A percentile compares a stretch with the other conserved stretches of the same genome.
phyloP scores from a whole-genome alignment of 164 flowering plant species.

The Macadamia tetraphylla region DNA sequence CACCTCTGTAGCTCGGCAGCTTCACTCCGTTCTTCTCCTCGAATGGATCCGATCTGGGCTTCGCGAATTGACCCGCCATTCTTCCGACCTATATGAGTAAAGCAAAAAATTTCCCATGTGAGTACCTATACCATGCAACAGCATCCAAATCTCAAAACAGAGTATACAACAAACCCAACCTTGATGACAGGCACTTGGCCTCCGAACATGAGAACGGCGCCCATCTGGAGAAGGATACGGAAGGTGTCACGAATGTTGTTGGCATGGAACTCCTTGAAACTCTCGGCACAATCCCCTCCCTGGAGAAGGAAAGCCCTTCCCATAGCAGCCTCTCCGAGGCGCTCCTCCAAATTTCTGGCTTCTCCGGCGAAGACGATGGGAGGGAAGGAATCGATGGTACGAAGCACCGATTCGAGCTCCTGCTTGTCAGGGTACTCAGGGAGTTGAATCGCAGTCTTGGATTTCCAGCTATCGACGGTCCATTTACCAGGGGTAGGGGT shows the following conservation, averaged over 20 bases:
- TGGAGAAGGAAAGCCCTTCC: conserved; percentile 1
- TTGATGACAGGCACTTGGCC: not conserved
- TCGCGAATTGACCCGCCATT: conserved; percentile 1
- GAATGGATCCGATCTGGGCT: conserved; percentile 2
- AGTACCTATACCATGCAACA: too few species aligned
- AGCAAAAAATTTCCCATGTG: too few species aligned
- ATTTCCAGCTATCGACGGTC: conserved; percentile 1
- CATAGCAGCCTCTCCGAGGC: conserved; percentile 1
- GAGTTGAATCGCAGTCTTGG: not conserved
- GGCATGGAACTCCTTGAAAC: not conserved
- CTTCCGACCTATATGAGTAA: not conserved
- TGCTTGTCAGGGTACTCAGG: not conserved
- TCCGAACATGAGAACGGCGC: conserved; percentile 1
- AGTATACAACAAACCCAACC: not conserved
- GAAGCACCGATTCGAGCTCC: not conserved
- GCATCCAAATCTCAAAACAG: not conserved
- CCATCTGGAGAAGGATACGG: not conserved
- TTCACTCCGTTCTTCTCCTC: conserved; percentile 8
- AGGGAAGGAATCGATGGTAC: not conserved
- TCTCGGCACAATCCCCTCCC: conserved; percentile 6
- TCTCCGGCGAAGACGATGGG: not conserved
- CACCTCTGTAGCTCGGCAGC: conserved; percentile 8
- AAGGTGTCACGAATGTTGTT: not conserved
- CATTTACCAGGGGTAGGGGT: not conserved
- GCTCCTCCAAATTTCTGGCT: not conserved